Conservation (phyloP, 1,139 yeast species). For the Debaryomyces fabryi region DNA sequence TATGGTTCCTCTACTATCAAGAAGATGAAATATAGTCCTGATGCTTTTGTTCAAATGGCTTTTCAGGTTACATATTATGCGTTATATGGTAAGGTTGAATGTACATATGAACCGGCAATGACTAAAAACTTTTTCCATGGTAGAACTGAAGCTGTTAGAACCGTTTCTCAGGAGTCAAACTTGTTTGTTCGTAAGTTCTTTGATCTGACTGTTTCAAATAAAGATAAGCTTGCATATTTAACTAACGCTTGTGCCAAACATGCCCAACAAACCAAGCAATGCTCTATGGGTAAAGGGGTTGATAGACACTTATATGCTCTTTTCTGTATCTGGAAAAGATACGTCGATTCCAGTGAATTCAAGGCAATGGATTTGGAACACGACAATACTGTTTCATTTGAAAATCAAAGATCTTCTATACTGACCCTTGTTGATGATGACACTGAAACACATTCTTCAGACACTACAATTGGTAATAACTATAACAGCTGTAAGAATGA, state of each 20-base stretch:
- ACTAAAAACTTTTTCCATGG: constrained; percentile 86
- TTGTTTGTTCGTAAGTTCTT: constrained; percentile 83
- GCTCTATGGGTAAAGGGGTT: constrained; percentile 80
- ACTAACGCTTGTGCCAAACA: constrained; percentile 74
- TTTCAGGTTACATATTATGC: constrained; percentile 94
- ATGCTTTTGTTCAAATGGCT: constrained; percentile 93
- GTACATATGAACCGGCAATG: constrained; percentile 97
- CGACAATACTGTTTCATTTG: constrained; percentile 9
- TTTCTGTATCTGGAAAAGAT: constrained; percentile 86
- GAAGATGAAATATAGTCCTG: constrained; percentile 87
- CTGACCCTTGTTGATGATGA: constrained; percentile 21
- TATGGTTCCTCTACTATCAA: constrained; percentile 83
- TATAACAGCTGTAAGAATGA: constrained; percentile 14
- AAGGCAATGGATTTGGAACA: constrained; percentile 9
- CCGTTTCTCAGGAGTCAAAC: constrained; percentile 81
- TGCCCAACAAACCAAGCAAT: constrained; percentile 64
- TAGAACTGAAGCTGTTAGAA: constrained; percentile 87
- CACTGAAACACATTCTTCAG: constrained; percentile 20
- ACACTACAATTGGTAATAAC: constrained; percentile 27
- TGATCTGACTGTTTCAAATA: constrained; percentile 61
- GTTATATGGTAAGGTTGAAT: constrained; percentile 87
- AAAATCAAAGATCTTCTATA: constrained; percentile 17
- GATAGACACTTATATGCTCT: constrained; percentile 89
- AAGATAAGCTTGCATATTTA: constrained; percentile 62
- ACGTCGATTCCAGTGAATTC: constrained; percentile 41